Conservation (phyloP, 2,329 filamentous ascomycete genomes). For the Alternaria arborescens region DNA sequence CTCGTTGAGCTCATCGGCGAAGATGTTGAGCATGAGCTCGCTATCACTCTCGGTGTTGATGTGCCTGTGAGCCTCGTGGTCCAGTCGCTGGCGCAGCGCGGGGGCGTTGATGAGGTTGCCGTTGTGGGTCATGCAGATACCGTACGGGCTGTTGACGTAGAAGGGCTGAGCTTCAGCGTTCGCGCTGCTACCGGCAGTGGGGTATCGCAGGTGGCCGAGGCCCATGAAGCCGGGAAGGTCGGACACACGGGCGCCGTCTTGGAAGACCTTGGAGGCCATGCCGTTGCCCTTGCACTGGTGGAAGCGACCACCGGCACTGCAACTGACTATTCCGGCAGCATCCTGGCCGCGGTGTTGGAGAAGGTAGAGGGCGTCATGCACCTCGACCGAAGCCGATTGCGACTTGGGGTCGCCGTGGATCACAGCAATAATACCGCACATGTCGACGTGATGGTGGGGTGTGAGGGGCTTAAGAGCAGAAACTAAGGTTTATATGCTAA, state of each 20-base stretch:
- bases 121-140: slow-evolving; percentile 83
- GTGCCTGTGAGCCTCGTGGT: slow-evolving; percentile 81
- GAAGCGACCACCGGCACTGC: slow-evolving; percentile 77
- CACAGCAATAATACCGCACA: slow-evolving; percentile 62
- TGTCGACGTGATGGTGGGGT: slow-evolving; percentile 37
- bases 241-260: slow-evolving; percentile 75
- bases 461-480: not conserved
- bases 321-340: slow-evolving; percentile 84
- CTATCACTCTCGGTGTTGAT: slow-evolving; percentile 92
- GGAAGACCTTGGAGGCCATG: slow-evolving; percentile 85
- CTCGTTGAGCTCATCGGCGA: slow-evolving; percentile 81
- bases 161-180: slow-evolving; percentile 92
- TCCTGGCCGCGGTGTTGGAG: slow-evolving; percentile 77
- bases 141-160: slow-evolving; percentile 87
- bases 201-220: slow-evolving; percentile 85
- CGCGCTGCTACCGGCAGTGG: slow-evolving; percentile 83
- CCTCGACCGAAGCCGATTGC: slow-evolving; percentile 52
- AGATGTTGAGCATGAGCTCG: slow-evolving; percentile 88
- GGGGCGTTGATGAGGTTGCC: slow-evolving; percentile 86
- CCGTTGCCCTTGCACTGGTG: slow-evolving; percentile 92
- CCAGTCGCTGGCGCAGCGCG: slow-evolving; percentile 74
- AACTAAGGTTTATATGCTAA: slow-evolving; percentile 15
- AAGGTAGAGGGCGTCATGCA: slow-evolving; percentile 54
- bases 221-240: slow-evolving; percentile 88
- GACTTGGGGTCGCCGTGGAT: slow-evolving; percentile 56